Percentiles rank a stretch among this genome's conserved stretches.
phyloP scores from a whole-genome alignment of 2,329 filamentous ascomycete species.

The Trichoderma sp. region DNA sequence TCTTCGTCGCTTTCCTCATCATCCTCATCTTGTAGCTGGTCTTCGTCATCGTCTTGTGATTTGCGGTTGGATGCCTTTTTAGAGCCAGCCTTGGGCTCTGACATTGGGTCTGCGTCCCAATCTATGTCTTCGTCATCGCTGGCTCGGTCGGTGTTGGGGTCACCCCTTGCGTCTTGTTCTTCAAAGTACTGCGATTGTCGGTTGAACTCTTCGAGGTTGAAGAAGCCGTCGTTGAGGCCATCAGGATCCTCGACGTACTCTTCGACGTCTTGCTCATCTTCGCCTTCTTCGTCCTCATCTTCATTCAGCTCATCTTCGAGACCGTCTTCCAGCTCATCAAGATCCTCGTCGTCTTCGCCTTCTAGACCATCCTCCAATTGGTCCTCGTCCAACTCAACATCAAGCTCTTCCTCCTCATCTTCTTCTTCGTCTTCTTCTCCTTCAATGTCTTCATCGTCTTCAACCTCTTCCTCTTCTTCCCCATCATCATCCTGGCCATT shows the following conservation, averaged over 20 bases:
- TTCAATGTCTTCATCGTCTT: slow-evolving; percentile 40
- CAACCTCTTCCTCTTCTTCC: slow-evolving; percentile 37
- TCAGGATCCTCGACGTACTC: slow-evolving; percentile 63
- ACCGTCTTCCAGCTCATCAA: slow-evolving; percentile 26
- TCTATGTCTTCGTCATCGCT: slow-evolving; percentile 87
- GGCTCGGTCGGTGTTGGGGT: slow-evolving; percentile 70
- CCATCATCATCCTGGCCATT: slow-evolving; percentile 36
- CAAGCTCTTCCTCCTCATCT: slow-evolving; percentile 38
- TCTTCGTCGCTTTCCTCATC: slow-evolving; percentile 68
- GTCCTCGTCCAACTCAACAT: slow-evolving; percentile 36
- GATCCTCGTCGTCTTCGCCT: slow-evolving; percentile 26
- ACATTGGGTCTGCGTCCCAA: slow-evolving; percentile 78
- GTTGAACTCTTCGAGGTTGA: slow-evolving; percentile 97
- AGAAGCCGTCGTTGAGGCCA: slow-evolving; percentile 95
- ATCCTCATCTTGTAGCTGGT: slow-evolving; percentile 52
- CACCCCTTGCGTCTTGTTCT: slow-evolving; percentile 76
- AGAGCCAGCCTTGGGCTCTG: slow-evolving; percentile 34
- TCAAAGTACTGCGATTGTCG: slow-evolving; percentile 88
- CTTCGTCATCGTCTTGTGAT: slow-evolving; percentile 52
- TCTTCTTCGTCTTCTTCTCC: slow-evolving; percentile 28
- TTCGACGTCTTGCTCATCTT: slow-evolving; percentile 45
- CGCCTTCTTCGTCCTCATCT: slow-evolving; percentile 40
- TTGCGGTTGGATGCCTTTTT: slow-evolving; percentile 34
- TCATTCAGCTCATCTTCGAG: slow-evolving; percentile 28
- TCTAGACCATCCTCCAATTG: slow-evolving; percentile 39